Base-by-base conservation (phyloP, 148 eudicot species). In the Nyssa sinensis region DNA sequence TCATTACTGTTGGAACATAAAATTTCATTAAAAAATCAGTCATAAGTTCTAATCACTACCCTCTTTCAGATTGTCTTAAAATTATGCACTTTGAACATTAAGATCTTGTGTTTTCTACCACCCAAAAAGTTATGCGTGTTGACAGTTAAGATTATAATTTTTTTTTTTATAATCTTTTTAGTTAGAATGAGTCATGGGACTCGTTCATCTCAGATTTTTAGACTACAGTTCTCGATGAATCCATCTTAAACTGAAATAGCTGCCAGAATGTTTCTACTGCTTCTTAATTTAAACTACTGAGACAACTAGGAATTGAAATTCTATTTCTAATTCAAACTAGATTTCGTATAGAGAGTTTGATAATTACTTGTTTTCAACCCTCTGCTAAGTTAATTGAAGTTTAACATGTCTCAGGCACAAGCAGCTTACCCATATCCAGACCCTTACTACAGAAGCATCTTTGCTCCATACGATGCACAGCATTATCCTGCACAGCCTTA, bases 371-470 rank as follows among this genome's bases (percentile, higher is more conserved):
- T 44, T 55, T 29, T 65, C 5, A 5, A 34, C n/a, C 30, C 31
- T 64, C 61, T 41, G 41, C 4, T 53, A 62, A 58, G 33, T 49
- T 64, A 29, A 67, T 68, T 64, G 30, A 19, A 77, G 27, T 30
- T 24, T 23, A 53, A 32, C 19, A 74, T 77, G 25, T 80, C 61
- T 59, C 84, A 91, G 97, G 91, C 86, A 64, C 91, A 87, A 73
- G 80, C 91, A 71, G 87, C 87, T 65, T 88, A 84, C 84, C 89
- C 93, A 5, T 89, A 86, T 79, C 90, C 90, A 68, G 97, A 91
- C 82, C 97, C 97, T 59, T 91, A 89, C 63, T 89, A 89, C 75
- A 87, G 93, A 77, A 86, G 97, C 80, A 80, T 89, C 55, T 89
- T 86, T 84, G 88, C 88, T 63, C 91, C 93, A 9, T 87, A 83